Evolutionary conservation across 768 basidiomycete genomes (phyloP).

Genomic region (Lactarius pseudohatsudake): DNA sequence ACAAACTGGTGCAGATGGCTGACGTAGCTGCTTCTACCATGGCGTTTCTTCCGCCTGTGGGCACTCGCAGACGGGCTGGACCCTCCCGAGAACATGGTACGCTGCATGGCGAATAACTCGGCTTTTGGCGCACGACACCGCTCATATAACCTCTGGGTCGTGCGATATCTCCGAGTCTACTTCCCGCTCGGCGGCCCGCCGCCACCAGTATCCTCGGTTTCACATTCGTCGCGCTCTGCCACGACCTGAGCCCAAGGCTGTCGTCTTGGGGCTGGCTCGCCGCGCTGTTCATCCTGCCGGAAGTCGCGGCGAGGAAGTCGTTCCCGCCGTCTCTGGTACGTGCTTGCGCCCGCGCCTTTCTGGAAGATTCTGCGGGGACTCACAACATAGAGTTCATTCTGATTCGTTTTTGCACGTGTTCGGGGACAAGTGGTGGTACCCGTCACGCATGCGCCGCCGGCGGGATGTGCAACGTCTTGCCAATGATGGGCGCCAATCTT

Average conservation of each 20-base stretch:
- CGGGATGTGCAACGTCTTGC: constrained; percentile 76
- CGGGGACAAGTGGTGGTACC: constrained; percentile 68
- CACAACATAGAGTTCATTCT: too few species aligned
- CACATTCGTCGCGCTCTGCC: constrained; percentile 97
- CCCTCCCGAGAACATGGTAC: constrained; percentile 98
- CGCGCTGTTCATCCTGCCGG: constrained; percentile 86
- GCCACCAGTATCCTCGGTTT: constrained; percentile 81
- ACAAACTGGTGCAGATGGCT: not conserved
- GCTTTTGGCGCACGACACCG: constrained; percentile 98
- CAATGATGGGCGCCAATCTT: constrained; percentile 92
- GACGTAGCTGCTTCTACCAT: constrained; percentile 85
- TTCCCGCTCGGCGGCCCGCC: constrained; percentile 82
- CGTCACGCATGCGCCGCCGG: constrained; percentile 82
- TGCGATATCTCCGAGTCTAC: constrained; percentile 75
- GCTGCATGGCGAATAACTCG: constrained; percentile 97
- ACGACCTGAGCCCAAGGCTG: constrained; percentile 84
- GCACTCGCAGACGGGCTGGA: constrained; percentile 85
- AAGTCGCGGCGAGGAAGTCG: constrained; percentile 60
- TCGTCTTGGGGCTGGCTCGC: constrained; percentile 98
- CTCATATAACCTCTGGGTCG: constrained; percentile 93
- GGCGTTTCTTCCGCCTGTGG: constrained; percentile 98
- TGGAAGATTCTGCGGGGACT: too few species aligned
- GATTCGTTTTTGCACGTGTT: constrained; percentile 42
- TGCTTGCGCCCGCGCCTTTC: too few species aligned
- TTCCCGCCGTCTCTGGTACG: constrained; percentile 61